Evolutionary conservation across 805 yeast species (phyloP).

Genomic region (Wickerhamiella cacticola): DNA sequence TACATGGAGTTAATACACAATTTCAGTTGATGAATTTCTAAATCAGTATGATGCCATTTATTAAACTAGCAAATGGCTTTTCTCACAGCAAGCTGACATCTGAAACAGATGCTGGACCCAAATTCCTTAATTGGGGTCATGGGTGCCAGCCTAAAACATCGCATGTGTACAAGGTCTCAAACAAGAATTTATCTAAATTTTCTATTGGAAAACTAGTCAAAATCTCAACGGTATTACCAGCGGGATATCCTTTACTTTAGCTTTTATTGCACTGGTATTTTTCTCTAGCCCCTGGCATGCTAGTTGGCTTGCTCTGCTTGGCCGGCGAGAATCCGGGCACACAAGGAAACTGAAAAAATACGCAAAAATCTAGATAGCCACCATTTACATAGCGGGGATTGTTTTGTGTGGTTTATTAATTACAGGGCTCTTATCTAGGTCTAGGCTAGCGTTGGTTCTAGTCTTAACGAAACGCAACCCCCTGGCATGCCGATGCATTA

Average conservation of each 20-base stretch:
- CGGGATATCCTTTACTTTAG: background rate
- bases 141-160: background rate
- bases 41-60: background rate
- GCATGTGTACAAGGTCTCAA: background rate
- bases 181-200: background rate
- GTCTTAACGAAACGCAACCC: no score
- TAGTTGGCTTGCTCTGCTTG: background rate
- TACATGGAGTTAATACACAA: no score
- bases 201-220: background rate
- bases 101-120: constrained; percentile 1
- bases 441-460: no score
- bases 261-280: background rate
- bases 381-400: no score
- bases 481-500: background rate
- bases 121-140: background rate
- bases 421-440: no score
- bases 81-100: background rate
- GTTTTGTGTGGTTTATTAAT: no score
- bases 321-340: no score
- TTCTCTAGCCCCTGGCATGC: background rate
- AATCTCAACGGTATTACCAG: no score
- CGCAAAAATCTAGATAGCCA: no score
- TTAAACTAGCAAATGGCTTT: background rate
- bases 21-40: background rate
- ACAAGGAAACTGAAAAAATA: no score